Percentiles rank a stretch among this genome's conserved stretches.
phyloP scores from a whole-genome alignment of 345 rosid genomes.

The Sonneratia alba region DNA sequence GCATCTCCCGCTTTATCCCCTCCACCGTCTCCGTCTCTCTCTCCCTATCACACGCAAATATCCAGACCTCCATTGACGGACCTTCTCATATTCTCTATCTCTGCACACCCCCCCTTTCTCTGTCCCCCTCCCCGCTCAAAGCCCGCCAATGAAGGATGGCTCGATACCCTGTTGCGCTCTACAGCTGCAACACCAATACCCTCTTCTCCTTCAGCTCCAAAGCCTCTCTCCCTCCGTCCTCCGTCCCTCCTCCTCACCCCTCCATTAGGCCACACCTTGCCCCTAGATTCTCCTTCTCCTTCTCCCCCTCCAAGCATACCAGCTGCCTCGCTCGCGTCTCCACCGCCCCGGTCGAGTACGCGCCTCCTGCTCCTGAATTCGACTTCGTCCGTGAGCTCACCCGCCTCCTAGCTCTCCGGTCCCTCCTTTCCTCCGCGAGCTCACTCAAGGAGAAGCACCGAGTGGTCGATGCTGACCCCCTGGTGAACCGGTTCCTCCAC shows the following conservation, averaged over 20 bases:
- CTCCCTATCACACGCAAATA: not conserved
- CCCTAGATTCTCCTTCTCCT: slow-evolving; percentile 14
- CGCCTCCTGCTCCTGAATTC: slow-evolving; percentile 57
- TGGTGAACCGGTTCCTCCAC: slow-evolving; percentile 42
- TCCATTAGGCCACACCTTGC: slow-evolving; percentile 23
- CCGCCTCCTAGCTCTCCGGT: slow-evolving; percentile 50
- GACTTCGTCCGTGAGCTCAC: slow-evolving; percentile 53
- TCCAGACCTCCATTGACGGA: slow-evolving; percentile 1
- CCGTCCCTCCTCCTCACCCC: slow-evolving; percentile 6
- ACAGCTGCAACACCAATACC: not conserved
- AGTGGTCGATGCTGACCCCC: slow-evolving; percentile 38
- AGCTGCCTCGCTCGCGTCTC: slow-evolving; percentile 35
- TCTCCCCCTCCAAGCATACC: slow-evolving; percentile 17
- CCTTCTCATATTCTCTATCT: not conserved
- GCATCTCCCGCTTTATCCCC: slow-evolving; percentile 51
- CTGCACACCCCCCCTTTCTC: not conserved
- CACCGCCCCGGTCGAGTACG: slow-evolving; percentile 59
- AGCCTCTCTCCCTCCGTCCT: slow-evolving; percentile 9
- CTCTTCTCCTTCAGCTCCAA: slow-evolving; percentile 1
- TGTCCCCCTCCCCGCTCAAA: no score
- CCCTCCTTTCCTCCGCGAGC: slow-evolving; percentile 31
- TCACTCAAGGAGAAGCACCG: slow-evolving; percentile 27
- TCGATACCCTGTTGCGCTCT: not conserved
- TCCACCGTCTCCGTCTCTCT: slow-evolving; percentile 4
- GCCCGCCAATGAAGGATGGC: slow-evolving; percentile 5